phyloP scores from a whole-genome alignment of 2,329 filamentous ascomycete genomes.

The Volutella citrinella region DNA sequence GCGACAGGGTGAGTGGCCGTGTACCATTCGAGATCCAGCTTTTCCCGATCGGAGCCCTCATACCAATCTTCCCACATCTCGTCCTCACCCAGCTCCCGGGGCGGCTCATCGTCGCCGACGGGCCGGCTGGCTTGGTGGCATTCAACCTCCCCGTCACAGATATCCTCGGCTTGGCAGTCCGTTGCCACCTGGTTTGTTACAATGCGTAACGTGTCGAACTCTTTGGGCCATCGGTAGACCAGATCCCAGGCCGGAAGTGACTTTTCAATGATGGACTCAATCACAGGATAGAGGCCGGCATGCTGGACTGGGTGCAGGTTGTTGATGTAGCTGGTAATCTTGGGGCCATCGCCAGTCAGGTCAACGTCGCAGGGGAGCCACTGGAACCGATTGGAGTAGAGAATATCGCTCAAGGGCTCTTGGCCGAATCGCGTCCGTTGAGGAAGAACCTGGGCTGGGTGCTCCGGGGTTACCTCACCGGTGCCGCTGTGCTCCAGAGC shows the following conservation, averaged over 20 bases:
- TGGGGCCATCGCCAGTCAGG: slow-evolving; percentile 34
- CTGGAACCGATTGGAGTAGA: slow-evolving; percentile 33
- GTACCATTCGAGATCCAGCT: slow-evolving; percentile 28
- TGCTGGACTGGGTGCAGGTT: slow-evolving; percentile 46
- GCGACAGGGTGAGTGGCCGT: slow-evolving; percentile 19
- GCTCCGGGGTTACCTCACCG: slow-evolving; percentile 17
- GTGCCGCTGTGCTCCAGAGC: slow-evolving; percentile 30
- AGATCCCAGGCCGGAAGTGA: slow-evolving; percentile 46
- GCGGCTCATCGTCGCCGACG: slow-evolving; percentile 21
- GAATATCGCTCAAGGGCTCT: not conserved
- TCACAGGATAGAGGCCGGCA: slow-evolving; percentile 34
- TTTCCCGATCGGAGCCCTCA: slow-evolving; percentile 16
- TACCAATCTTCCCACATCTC: slow-evolving; percentile 15
- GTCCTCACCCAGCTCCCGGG: slow-evolving; percentile 14
- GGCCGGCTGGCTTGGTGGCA: slow-evolving; percentile 22
- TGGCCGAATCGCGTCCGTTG: no score
- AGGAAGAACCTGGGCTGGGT: no score
- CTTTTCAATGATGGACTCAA: slow-evolving; percentile 40
- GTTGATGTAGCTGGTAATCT: slow-evolving; percentile 51
- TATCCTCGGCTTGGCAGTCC: slow-evolving; percentile 16
- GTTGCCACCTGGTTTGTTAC: slow-evolving; percentile 4
- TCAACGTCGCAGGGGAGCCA: slow-evolving; percentile 50
- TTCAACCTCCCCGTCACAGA: slow-evolving; percentile 10
- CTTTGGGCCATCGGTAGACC: slow-evolving; percentile 28
- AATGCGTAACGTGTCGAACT: slow-evolving; percentile 27